These are phyloP conservation scores for Tuber microsphaerosporum DNA, from an alignment of 495 filamentous ascomycete genomes.

Conservation along the genomic window DNA sequence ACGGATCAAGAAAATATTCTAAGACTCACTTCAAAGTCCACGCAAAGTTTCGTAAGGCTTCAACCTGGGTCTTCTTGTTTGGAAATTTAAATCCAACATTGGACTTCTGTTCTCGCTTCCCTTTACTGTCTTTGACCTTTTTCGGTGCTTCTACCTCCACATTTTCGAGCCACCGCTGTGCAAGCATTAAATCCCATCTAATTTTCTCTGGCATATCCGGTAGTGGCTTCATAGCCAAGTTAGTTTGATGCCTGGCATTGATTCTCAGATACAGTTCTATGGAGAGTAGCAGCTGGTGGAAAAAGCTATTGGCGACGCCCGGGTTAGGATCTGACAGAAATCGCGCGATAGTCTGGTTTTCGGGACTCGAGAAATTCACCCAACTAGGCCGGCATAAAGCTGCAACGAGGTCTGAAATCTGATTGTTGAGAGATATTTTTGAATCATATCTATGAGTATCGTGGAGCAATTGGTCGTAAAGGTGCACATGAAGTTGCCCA, in stretches of 20 bases:
- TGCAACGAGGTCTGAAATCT: slow-evolving; percentile 61
- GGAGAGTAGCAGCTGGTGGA: slow-evolving; percentile 64
- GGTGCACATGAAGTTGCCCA: slow-evolving; percentile 31
- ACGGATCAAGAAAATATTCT: slow-evolving; percentile 20
- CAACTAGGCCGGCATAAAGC: slow-evolving; percentile 56
- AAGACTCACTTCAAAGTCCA: slow-evolving; percentile 53
- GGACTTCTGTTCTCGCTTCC: slow-evolving; percentile 34
- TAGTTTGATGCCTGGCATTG: slow-evolving; percentile 35
- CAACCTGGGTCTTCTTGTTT: slow-evolving; percentile 58
- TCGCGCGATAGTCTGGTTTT: slow-evolving; percentile 59
- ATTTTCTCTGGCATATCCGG: slow-evolving; percentile 57
- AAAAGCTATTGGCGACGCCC: slow-evolving; percentile 52
- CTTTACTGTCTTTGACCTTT: slow-evolving; percentile 42
- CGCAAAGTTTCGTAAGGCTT: slow-evolving; percentile 58
- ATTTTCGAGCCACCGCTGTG: slow-evolving; percentile 61
- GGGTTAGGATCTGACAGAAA: slow-evolving; percentile 52
- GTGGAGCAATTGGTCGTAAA: slow-evolving; percentile 46
- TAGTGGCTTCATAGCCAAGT: slow-evolving; percentile 44
- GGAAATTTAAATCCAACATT: slow-evolving; percentile 50
- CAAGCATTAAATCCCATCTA: slow-evolving; percentile 61
- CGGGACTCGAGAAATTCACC: slow-evolving; percentile 60
- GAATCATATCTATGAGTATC: slow-evolving; percentile 45
- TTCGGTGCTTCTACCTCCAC: slow-evolving; percentile 52
- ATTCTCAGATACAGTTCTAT: slow-evolving; percentile 58
- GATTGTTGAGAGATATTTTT: slow-evolving; percentile 53